Conservation (phyloP, 148 eudicot species). For the Suaeda aralocaspica region DNA sequence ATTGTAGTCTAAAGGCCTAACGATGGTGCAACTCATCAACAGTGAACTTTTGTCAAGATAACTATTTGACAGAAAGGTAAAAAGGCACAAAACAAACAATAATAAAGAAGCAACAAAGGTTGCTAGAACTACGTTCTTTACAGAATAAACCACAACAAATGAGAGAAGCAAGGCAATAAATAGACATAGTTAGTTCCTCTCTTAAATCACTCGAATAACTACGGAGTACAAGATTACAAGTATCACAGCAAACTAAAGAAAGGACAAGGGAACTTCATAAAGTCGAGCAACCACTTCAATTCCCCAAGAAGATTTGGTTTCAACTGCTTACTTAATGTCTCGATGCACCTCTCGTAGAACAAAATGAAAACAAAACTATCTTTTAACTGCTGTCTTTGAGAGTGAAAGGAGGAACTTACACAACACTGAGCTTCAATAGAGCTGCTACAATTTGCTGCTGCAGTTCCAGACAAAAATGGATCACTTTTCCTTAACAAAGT, state of each 20-base stretch:
- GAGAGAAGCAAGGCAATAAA: background rate
- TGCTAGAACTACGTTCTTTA: background rate
- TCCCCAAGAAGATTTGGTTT: background rate
- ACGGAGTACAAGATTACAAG: background rate
- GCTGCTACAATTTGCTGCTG: slow-evolving; percentile 36
- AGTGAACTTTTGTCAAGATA: background rate
- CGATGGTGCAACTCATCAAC: background rate
- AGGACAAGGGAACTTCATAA: background rate
- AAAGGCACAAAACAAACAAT: background rate
- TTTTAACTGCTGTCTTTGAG: too few species aligned
- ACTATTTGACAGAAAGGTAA: background rate
- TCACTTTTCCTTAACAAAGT: slow-evolving; percentile 34
- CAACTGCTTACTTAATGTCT: background rate
- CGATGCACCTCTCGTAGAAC: background rate
- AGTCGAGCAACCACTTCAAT: background rate
- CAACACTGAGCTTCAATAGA: slow-evolving; percentile 41
- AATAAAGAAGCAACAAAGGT: background rate
- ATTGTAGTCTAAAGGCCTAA: background rate
- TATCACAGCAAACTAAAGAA: background rate
- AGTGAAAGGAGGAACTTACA: slow-evolving; percentile 42
- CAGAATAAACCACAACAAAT: background rate
- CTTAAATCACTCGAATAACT: background rate
- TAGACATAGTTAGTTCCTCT: background rate
- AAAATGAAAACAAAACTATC: background rate
- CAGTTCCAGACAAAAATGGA: slow-evolving; percentile 23